A percentile compares a stretch with the other conserved stretches of the same genome.
Evolutionary conservation across 2,329 filamentous ascomycete species (phyloP).

Genomic region (Thelonectria blattea): DNA sequence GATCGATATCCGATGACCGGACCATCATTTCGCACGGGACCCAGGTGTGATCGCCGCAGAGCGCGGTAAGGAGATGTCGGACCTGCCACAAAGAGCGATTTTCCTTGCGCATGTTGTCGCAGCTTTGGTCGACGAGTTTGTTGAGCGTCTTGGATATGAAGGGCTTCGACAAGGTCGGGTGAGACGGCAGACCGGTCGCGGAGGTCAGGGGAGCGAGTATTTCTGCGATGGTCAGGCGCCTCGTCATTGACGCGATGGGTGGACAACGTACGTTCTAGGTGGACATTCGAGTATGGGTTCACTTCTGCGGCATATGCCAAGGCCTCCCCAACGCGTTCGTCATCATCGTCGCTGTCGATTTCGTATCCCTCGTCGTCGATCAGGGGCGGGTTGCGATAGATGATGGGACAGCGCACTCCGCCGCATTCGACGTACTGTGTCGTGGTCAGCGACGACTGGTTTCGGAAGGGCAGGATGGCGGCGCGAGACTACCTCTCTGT

Average conservation of each 20-base stretch:
- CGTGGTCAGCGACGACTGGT: conserved; percentile 34
- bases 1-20: conserved; percentile 59
- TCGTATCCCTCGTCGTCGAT: conserved; percentile 82
- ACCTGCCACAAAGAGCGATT: conserved; percentile 75
- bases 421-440: conserved; percentile 73
- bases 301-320: conserved; percentile 68
- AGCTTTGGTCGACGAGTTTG: conserved; percentile 72
- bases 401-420: conserved; percentile 74
- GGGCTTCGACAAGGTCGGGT: conserved; percentile 75
- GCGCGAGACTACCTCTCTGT: conserved; percentile 67
- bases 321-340: conserved; percentile 67
- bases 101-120: conserved; percentile 76
- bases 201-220: conserved; percentile 78
- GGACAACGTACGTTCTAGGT: conserved; percentile 67
- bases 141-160: conserved; percentile 77
- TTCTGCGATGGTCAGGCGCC: conserved; percentile 54
- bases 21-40: conserved; percentile 65
- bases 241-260: conserved; percentile 3
- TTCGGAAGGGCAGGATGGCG: conserved; percentile 13
- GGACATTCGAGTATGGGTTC: conserved; percentile 76
- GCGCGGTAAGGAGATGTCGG: conserved; percentile 73
- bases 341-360: conserved; percentile 74
- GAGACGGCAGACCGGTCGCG: conserved; percentile 74
- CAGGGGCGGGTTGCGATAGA: conserved; percentile 74
- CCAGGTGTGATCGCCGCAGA: conserved; percentile 78